Evolutionary conservation across 2,329 filamentous ascomycete genomes (phyloP).

Genomic region (Epichloe amarillans): DNA sequence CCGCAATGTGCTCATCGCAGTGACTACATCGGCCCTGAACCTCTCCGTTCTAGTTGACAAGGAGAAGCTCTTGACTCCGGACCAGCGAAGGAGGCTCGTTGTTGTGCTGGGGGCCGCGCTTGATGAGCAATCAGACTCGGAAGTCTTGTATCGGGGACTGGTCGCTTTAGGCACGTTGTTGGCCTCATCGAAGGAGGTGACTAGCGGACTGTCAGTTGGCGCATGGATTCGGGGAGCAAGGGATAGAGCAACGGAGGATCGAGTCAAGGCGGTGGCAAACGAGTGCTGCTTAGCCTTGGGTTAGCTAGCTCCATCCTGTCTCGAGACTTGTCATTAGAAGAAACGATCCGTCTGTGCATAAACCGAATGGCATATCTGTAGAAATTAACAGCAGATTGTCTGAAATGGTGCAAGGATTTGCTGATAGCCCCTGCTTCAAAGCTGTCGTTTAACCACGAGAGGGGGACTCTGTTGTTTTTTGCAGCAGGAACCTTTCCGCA

Average conservation of each 20-base stretch:
- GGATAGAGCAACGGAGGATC: constrained; percentile 30
- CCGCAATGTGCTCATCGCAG: constrained; percentile 69
- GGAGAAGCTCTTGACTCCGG: constrained; percentile 25
- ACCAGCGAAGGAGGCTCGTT: constrained; percentile 32
- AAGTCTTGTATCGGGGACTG: constrained; percentile 70
- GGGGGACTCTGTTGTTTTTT: no score
- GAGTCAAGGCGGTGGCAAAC: constrained; percentile 32
- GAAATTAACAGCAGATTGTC: neutral
- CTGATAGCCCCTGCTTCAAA: no score
- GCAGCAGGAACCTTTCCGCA: no score
- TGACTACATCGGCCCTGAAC: constrained; percentile 75
- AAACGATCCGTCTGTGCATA: neutral
- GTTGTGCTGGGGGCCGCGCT: constrained; percentile 52
- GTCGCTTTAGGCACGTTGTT: constrained; percentile 68
- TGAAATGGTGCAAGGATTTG: neutral
- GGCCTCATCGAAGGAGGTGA: constrained; percentile 35
- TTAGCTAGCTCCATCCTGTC: neutral
- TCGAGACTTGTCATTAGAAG: neutral
- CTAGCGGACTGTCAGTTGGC: constrained; percentile 27
- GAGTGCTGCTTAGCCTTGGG: constrained; percentile 27
- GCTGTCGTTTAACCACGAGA: neutral
- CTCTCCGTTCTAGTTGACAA: constrained; percentile 56
- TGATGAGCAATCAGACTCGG: constrained; percentile 55
- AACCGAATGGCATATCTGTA: neutral
- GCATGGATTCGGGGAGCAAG: constrained; percentile 28